A percentile compares a stretch with the other conserved stretches of the same genome.
phyloP scores from a whole-genome alignment of 768 basidiomycete species.

The Phylloporus scabripes region DNA sequence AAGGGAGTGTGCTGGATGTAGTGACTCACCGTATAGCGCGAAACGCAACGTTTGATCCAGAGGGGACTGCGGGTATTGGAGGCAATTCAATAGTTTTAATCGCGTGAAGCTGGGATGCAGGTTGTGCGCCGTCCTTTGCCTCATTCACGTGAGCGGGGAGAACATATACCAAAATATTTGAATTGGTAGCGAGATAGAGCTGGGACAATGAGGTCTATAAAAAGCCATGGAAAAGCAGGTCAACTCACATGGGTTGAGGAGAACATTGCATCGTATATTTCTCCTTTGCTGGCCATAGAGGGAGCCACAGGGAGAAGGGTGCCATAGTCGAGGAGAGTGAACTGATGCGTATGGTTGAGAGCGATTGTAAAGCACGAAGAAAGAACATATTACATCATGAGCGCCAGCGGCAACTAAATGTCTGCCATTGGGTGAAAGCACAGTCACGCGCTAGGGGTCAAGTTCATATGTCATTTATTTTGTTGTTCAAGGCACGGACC shows the following conservation, averaged over 20 bases:
- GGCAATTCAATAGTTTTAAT: constrained; percentile 54
- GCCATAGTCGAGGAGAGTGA: constrained; percentile 64
- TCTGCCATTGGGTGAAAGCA: constrained; percentile 63
- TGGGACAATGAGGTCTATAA: constrained; percentile 22
- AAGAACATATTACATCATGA: constrained; percentile 49
- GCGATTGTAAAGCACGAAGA: constrained; percentile 10
- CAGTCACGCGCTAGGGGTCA: constrained; percentile 67
- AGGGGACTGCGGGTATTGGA: constrained; percentile 38
- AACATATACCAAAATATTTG: constrained; percentile 57
- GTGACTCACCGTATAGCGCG: constrained; percentile 52
- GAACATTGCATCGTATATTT: constrained; percentile 86
- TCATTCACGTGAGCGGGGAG: constrained; percentile 35
- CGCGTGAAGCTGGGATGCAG: constrained; percentile 33
- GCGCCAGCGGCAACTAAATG: constrained; percentile 69
- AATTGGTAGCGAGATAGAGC: constrained; percentile 64
- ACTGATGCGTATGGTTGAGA: constrained; percentile 31
- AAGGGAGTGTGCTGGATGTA: neutral
- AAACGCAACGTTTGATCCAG: constrained; percentile 46
- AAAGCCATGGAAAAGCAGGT: neutral
- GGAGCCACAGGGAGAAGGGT: constrained; percentile 44
- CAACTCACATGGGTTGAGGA: constrained; percentile 53
- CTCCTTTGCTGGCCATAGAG: constrained; percentile 58
- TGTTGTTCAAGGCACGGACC: constrained; percentile 38
- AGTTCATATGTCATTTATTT: constrained; percentile 1
- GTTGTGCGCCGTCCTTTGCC: constrained; percentile 26